A percentile compares a stretch with the other conserved stretches of the same genome.
Evolutionary conservation across 2,329 filamentous ascomycete species (phyloP).

Genomic region (Fusarium palustre): DNA sequence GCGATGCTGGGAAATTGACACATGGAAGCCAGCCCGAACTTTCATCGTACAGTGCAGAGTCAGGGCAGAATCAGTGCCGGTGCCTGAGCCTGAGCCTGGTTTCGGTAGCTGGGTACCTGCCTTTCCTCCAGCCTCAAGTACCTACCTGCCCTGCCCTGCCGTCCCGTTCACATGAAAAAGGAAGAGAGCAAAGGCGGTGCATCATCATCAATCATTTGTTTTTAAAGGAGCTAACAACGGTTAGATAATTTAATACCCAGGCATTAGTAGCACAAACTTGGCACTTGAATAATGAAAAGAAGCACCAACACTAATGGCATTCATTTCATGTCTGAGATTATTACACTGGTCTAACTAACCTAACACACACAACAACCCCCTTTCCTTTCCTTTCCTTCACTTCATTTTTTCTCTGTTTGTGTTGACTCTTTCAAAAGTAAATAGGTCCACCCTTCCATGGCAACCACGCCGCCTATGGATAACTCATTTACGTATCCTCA

Average conservation of each 20-base stretch:
- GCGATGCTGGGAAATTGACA: conserved; percentile 30
- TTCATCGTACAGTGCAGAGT: conserved; percentile 16
- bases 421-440: conserved; percentile 42
- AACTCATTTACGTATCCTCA: conserved; percentile 40
- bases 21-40: background rate
- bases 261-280: conserved; percentile 5
- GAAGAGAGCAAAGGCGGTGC: conserved; percentile 12
- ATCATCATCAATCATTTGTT: conserved; percentile 2
- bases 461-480: conserved; percentile 44
- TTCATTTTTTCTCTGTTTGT: conserved; percentile 42
- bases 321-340: conserved; percentile 25
- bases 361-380: conserved; percentile 14
- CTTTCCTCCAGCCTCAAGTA: conserved; percentile 16
- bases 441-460: conserved; percentile 47
- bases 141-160: background rate
- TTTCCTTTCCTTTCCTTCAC: conserved; percentile 3
- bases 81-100: background rate
- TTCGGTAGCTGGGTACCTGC: conserved; percentile 16
- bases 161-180: conserved; percentile 27
- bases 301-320: background rate
- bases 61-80: conserved; percentile 1
- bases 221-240: conserved; percentile 5
- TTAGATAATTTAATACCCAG: background rate
- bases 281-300: conserved; percentile 3
- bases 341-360: conserved; percentile 19